Percentiles rank a stretch among this genome's conserved stretches.
Conservation (phyloP, 1,284 basidiomycete genomes). For the Salmacisia buchloeana region DNA sequence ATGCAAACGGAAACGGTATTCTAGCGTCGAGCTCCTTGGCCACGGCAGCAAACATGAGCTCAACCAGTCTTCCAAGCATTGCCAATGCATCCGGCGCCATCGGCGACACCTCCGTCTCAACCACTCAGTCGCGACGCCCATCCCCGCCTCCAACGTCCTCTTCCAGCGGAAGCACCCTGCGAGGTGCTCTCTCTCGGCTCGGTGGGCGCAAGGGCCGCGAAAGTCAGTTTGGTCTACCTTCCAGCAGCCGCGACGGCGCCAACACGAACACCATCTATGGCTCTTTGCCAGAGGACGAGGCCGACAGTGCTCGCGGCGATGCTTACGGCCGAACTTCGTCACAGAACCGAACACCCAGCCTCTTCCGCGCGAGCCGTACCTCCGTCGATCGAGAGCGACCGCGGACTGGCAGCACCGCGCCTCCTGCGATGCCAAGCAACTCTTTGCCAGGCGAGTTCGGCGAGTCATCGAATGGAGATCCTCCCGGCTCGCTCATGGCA, state of each 20-base stretch:
- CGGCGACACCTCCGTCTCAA: conserved; percentile 7
- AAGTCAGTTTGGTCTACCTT: background rate
- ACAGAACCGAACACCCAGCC: background rate
- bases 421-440: background rate
- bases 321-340: too few relatives aligned
- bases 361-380: conserved; percentile 1
- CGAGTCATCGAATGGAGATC: too few relatives aligned
- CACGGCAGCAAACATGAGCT: background rate
- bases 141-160: background rate
- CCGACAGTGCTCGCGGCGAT: background rate
- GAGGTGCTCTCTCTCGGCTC: conserved; percentile 7
- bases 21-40: background rate
- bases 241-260: conserved; percentile 11
- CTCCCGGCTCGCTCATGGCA: conserved; percentile 32
- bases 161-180: conserved; percentile 8
- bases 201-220: conserved; percentile 1
- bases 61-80: background rate
- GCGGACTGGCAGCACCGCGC: conserved; percentile 11
- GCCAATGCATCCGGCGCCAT: background rate
- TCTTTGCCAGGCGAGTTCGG: background rate
- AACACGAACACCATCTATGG: conserved; percentile 33
- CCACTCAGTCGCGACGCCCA: conserved; percentile 3
- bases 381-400: conserved; percentile 17
- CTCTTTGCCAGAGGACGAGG: conserved; percentile 20
- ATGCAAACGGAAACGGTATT: background rate